Evolutionary conservation across 2,329 filamentous ascomycete genomes (phyloP).

Genomic region (Ceratocystis lukuohia): DNA sequence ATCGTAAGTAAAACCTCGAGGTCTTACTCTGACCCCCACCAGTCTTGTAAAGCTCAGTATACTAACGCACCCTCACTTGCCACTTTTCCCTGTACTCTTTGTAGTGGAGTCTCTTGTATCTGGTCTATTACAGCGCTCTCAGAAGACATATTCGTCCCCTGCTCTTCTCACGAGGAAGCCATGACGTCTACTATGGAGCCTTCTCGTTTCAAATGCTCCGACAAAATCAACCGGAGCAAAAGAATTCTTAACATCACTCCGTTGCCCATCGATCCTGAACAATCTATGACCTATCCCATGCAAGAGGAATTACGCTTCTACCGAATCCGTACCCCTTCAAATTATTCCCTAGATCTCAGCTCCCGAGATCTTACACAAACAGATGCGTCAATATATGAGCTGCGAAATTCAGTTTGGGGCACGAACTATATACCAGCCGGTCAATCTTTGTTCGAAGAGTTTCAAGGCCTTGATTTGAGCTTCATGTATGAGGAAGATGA

Average conservation of each 20-base stretch:
- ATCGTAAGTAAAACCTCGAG: neutral
- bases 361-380: neutral
- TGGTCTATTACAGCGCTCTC: constrained; percentile 6
- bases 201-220: neutral
- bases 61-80: neutral
- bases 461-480: neutral
- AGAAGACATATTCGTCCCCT: constrained; percentile 7
- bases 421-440: neutral
- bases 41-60: neutral
- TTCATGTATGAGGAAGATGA: neutral
- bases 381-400: neutral
- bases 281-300: neutral
- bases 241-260: neutral
- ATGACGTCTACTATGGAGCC: neutral
- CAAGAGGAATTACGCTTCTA: neutral
- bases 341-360: neutral
- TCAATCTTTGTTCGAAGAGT: neutral
- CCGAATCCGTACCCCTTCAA: neutral
- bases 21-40: neutral
- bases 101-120: neutral
- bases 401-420: neutral
- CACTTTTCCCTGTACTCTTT: neutral
- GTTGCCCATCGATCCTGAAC: neutral
- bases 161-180: constrained; percentile 16
- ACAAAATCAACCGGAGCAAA: neutral